phyloP scores from a whole-genome alignment of 2,329 filamentous ascomycete genomes.

The Dactylellina cionopaga region DNA sequence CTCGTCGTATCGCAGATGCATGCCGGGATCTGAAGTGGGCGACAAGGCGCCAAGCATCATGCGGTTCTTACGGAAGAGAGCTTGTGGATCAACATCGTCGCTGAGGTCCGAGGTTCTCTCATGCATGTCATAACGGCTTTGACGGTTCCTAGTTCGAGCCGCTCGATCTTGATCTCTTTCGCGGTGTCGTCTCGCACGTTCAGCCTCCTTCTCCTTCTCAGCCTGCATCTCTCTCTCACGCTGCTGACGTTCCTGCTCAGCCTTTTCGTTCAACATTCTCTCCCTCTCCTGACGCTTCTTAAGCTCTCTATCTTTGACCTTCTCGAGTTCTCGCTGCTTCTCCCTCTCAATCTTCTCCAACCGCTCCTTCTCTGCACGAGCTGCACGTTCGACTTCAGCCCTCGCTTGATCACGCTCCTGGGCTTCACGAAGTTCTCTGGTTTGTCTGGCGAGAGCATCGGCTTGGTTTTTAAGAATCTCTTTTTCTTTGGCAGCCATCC shows the following conservation, averaged over 20 bases:
- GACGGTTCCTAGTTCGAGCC: conserved; percentile 25
- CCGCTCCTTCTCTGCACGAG: conserved; percentile 44
- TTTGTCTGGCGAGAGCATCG: conserved; percentile 35
- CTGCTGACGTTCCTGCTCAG: conserved; percentile 47
- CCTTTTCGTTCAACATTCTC: conserved; percentile 40
- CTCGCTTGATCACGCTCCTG: conserved; percentile 50
- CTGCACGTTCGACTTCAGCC: conserved; percentile 46
- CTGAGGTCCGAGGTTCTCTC: conserved; percentile 42
- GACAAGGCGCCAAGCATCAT: conserved; percentile 51
- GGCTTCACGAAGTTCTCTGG: conserved; percentile 42
- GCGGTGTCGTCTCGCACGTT: conserved; percentile 37
- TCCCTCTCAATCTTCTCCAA: conserved; percentile 41
- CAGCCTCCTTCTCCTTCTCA: conserved; percentile 39
- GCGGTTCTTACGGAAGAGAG: conserved; percentile 50
- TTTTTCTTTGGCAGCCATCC: conserved; percentile 43
- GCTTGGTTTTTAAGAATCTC: conserved; percentile 39
- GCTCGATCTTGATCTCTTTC: conserved; percentile 35
- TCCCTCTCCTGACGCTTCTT: conserved; percentile 48
- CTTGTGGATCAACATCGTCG: conserved; percentile 42
- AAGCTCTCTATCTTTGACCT: conserved; percentile 38
- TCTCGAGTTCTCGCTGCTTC: conserved; percentile 38
- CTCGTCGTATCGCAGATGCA: conserved; percentile 50
- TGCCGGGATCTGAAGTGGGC: conserved; percentile 38
- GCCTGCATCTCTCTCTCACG: conserved; percentile 42
- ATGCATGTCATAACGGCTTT: conserved; percentile 42